Evolutionary conservation across 176 grass and related monocot genomes (phyloP), one percentile per base, ranked within the genome.

Genomic region (Oryza meyeriana): DNA sequence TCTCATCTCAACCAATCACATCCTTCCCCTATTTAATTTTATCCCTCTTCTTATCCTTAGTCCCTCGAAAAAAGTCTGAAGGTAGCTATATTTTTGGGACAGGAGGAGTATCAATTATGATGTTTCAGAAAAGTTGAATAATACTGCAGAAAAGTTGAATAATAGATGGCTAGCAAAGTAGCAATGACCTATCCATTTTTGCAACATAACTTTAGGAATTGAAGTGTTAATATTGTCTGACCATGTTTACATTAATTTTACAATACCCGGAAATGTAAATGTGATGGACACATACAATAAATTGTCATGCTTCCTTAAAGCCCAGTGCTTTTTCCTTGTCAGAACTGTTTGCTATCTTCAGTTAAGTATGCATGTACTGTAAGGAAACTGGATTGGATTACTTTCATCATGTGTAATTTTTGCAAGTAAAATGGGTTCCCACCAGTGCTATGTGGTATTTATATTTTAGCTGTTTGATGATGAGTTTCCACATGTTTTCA

Each of bases 401-500:
- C 45, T 26, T 68, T 68, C 29, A 5, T 35, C 7, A 33, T 78
- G 48, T 32, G 42, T 20, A 61, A 44, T 47, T 61, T 57, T 70
- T 72, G 29, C 59, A 66, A 41, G 30, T 35, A 34, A 41, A 22
- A n/a, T 16, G 17, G 41, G 47, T 50, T 14, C 26, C 36, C 25
- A 18, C 28, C 0, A 0, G 47, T 39, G 20, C 11, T 6, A 6
- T 62, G 38, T 75, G 35, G 34, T 77, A 31, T 57, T 63, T 31
- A 59, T 77, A 65, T 71, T 77, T 42, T 61, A 11, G 13, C 55
- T 59, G 36, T 61, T 26, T 7, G 22, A 62, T 78, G 52, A 27
- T 66, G 24, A 67, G 72, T 82, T 61, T 39, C 30, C 64, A 84
- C 83, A 86, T 84, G 55, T 69, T 88, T 73, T 22, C 94, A 94